phyloP scores from a whole-genome alignment of 1,284 basidiomycete species.

The Ustilago tritici region DNA sequence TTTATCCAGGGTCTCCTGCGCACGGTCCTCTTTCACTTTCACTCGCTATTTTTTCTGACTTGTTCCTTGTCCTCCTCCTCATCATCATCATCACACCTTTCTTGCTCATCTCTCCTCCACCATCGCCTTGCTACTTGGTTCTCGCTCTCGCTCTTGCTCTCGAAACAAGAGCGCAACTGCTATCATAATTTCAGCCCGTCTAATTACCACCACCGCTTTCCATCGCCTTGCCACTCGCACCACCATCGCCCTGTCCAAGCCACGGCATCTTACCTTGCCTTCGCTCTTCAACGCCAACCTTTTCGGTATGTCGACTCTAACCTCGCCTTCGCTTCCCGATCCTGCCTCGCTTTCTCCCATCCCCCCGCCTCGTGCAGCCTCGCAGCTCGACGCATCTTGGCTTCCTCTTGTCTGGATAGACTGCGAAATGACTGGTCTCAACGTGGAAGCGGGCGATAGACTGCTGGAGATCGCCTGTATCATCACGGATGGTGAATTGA shows the following conservation, averaged over 20 bases:
- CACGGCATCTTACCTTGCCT: not conserved
- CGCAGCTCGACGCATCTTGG: conserved; percentile 66
- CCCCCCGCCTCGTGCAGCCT: conserved; percentile 55
- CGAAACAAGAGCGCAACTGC: no score
- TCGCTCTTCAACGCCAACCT: not conserved
- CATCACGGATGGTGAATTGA: conserved; percentile 82
- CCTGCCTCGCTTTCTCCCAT: conserved; percentile 27
- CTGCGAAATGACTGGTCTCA: conserved; percentile 85
- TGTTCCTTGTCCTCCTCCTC: not conserved
- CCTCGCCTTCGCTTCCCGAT: not conserved
- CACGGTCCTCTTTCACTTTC: no score
- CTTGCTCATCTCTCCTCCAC: not conserved
- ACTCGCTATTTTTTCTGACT: not conserved
- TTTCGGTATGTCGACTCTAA: not conserved
- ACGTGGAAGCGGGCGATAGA: conserved; percentile 75
- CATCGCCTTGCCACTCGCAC: not conserved
- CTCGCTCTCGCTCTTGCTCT: no score
- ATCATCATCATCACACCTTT: not conserved
- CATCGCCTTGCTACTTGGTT: not conserved
- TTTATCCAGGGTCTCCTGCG: no score
- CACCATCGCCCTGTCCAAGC: not conserved
- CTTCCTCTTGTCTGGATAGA: conserved; percentile 89
- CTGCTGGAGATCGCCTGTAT: conserved; percentile 82
- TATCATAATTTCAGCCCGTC: no score
- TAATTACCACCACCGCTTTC: no score